Percentiles rank a stretch among this genome's conserved stretches.
Conservation (phyloP, 768 basidiomycete species). For the Psilocybe cubensis region DNA sequence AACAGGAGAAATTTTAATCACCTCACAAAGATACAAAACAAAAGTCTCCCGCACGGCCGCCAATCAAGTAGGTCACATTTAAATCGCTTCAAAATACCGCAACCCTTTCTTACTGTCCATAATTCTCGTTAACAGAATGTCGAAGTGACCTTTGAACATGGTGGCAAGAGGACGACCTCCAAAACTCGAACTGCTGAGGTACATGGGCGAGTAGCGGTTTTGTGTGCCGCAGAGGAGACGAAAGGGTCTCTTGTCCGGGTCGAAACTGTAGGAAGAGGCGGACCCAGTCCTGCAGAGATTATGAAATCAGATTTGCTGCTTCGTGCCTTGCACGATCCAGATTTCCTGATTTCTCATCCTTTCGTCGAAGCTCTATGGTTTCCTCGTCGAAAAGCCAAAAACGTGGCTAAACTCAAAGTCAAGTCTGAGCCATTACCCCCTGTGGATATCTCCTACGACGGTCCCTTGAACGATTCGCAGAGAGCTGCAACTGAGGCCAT, state of each 20-base stretch:
- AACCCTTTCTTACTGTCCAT: neutral
- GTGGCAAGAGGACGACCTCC: neutral
- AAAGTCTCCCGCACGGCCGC: slow-evolving; percentile 34
- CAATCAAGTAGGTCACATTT: slow-evolving; percentile 26
- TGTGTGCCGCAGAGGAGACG: slow-evolving; percentile 27
- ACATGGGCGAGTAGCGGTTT: slow-evolving; percentile 39
- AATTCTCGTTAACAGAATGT: neutral
- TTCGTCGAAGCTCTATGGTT: slow-evolving; percentile 41
- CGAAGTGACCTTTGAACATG: neutral
- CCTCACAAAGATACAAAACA: slow-evolving; percentile 46
- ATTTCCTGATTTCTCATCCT: slow-evolving; percentile 31
- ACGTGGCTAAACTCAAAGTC: slow-evolving; percentile 17
- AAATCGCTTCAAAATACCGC: too few species aligned
- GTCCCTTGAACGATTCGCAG: slow-evolving; percentile 45
- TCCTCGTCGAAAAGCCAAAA: slow-evolving; percentile 12
- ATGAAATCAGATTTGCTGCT: slow-evolving; percentile 29
- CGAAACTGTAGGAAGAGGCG: slow-evolving; percentile 49
- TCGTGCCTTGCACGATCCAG: slow-evolving; percentile 27
- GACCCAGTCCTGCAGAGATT: slow-evolving; percentile 50
- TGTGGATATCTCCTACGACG: too few species aligned
- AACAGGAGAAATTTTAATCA: slow-evolving; percentile 34
- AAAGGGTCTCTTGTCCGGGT: neutral
- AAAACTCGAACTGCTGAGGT: neutral
- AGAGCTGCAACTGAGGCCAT: slow-evolving; percentile 34
- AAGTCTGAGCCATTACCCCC: slow-evolving; percentile 20